Evolutionary conservation across 495 filamentous ascomycete species (phyloP), one percentile per base, ranked within the genome.

Genomic region (Neurospora terricola): DNA sequence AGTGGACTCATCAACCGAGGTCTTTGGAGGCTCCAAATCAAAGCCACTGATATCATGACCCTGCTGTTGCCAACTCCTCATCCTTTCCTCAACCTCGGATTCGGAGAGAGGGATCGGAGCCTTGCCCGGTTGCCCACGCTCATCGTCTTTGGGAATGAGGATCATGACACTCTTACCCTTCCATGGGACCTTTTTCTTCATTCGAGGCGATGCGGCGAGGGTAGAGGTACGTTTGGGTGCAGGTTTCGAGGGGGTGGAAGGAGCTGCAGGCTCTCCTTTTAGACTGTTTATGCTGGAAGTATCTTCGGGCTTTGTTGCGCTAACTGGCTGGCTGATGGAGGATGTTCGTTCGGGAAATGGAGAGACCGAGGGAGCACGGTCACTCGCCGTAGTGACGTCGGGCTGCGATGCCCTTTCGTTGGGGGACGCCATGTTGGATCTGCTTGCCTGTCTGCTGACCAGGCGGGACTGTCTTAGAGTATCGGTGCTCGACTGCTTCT

Each of bases 1-100:
- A 36, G 27, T 34, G 7, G 54, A 66, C 14, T 34, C 12, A 8
- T 34, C 27, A 36, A 34, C 4, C 54, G 12, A 16, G 1, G 54
- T 66, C 54, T 66, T 66, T 21, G 80, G 69, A 34, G 77, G 81
- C 34, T 86, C 84, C 74, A 94, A 78, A 69, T 88, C 90, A 80
- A 96, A 97, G 1, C 93, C 93, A 6, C 85, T 82, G 48, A 87
- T 87, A 79, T 92, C 86, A 77, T 94, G 97, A 11, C 94, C 96
- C 73, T 90, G 80, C 66, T 91, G 81, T 77, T 92, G 87, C 90
- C 92, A 96, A 38, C 86, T 82, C 69, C 87, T 85, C 73, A 97
- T 76, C 77, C 89, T 90, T n/a, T 86, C 81, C 21, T 88, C 79
- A 5, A 93, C 89, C 69, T 93, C 90, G 30, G 82, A 79, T 18